Evolutionary conservation across 2,329 filamentous ascomycete species (phyloP).

Genomic region (Camillea tinctor): DNA sequence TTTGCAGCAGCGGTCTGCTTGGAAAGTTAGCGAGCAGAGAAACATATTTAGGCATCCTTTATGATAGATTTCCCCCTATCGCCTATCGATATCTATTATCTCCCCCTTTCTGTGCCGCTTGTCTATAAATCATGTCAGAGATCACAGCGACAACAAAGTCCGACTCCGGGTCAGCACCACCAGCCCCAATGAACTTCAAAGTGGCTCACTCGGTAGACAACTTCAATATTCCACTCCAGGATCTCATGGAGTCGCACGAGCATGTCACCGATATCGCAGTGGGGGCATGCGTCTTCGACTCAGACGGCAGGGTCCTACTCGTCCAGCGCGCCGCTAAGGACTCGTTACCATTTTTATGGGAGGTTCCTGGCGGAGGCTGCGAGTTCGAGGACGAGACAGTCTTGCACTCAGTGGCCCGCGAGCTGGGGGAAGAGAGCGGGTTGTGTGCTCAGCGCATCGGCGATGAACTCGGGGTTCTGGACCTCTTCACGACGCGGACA

Average conservation of each 20-base stretch:
- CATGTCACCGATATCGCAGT: slow-evolving; percentile 25
- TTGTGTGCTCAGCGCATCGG: slow-evolving; percentile 24
- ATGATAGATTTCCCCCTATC: too few species aligned
- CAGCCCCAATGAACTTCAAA: slow-evolving; percentile 19
- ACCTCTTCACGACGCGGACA: slow-evolving; percentile 21
- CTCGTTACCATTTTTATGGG: slow-evolving; percentile 39
- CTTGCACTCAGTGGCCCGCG: slow-evolving; percentile 38
- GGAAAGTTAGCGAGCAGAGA: too few species aligned
- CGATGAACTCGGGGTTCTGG: slow-evolving; percentile 21
- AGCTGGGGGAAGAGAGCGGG: slow-evolving; percentile 43
- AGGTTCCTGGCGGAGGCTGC: slow-evolving; percentile 40
- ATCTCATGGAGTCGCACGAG: slow-evolving; percentile 22
- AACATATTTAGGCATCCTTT: too few species aligned
- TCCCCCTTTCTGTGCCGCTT: too few species aligned
- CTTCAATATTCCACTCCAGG: slow-evolving; percentile 21
- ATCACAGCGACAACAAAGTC: slow-evolving; percentile 6
- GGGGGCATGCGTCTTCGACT: slow-evolving; percentile 31
- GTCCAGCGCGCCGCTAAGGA: slow-evolving; percentile 39
- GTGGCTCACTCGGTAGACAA: slow-evolving; percentile 17
- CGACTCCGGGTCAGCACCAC: slow-evolving; percentile 5
- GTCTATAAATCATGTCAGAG: neutral
- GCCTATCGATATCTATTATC: too few species aligned
- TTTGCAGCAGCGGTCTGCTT: too few species aligned
- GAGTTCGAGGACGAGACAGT: slow-evolving; percentile 38
- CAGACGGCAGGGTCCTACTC: slow-evolving; percentile 34